Evolutionary conservation across 371 early-diverging fungal species (phyloP).

Genomic region (Mortierella sp.): DNA sequence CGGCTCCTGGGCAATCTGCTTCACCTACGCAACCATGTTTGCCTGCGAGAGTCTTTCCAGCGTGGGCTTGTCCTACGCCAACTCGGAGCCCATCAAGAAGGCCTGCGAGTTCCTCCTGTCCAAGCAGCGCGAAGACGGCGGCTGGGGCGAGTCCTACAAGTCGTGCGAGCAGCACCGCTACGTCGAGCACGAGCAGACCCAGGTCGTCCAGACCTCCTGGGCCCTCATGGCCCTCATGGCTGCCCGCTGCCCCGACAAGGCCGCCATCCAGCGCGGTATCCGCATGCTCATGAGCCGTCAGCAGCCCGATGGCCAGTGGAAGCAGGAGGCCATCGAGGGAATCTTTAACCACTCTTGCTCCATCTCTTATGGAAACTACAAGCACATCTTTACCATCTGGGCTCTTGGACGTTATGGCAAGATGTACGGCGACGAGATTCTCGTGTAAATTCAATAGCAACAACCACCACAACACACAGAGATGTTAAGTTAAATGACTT

Average conservation of each 20-base stretch:
- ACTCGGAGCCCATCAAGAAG: conserved; percentile 69
- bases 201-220: conserved; percentile 95
- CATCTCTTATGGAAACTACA: conserved; percentile 81
- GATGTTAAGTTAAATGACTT: too few relatives aligned
- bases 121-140: conserved; percentile 93
- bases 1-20: conserved; percentile 98
- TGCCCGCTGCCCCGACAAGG: conserved; percentile 86
- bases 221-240: conserved; percentile 90
- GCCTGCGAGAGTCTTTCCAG: conserved; percentile 89
- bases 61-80: conserved; percentile 86
- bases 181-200: conserved; percentile 75
- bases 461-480: too few relatives aligned
- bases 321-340: conserved; percentile 97
- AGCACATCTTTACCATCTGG: conserved; percentile 90
- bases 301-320: conserved; percentile 93
- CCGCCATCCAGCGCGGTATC: conserved; percentile 83
- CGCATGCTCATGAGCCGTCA: conserved; percentile 89
- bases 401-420: conserved; percentile 91
- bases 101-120: conserved; percentile 91
- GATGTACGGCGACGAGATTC: conserved; percentile 25
- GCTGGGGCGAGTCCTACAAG: conserved; percentile 98
- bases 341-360: conserved; percentile 96
- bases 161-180: conserved; percentile 83
- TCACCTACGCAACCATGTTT: conserved; percentile 97
- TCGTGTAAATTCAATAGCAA: too few relatives aligned